Conservation (phyloP, 2,329 filamentous ascomycete species). For the Diaporthe batatas region DNA sequence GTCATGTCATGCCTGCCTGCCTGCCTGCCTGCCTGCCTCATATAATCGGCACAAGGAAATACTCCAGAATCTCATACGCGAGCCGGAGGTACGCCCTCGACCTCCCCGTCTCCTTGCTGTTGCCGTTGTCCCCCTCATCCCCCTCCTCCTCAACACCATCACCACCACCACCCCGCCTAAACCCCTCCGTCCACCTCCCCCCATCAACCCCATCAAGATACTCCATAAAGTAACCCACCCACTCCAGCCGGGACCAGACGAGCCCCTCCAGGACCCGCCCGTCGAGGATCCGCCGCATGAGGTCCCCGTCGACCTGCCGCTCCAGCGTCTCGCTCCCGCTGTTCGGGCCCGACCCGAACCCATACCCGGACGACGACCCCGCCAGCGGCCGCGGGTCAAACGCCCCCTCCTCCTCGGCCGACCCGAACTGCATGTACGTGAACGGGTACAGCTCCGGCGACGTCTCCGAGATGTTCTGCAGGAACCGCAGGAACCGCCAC, state of each 20-base stretch:
- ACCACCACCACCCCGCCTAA: conserved; percentile 46
- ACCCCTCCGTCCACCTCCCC: conserved; percentile 55
- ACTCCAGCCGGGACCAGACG: conserved; percentile 14
- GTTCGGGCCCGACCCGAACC: conserved; percentile 50
- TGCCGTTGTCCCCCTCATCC: conserved; percentile 16
- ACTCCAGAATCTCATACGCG: conserved; percentile 67
- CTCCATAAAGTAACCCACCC: conserved; percentile 60
- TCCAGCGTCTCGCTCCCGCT: conserved; percentile 54
- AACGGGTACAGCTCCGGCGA: conserved; percentile 65
- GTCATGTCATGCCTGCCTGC: neutral
- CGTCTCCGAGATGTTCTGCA: conserved; percentile 76
- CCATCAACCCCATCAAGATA: conserved; percentile 65
- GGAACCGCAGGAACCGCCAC: conserved; percentile 77
- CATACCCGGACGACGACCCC: conserved; percentile 50
- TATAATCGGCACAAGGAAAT: conserved; percentile 64
- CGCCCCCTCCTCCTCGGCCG: conserved; percentile 45
- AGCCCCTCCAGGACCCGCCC: conserved; percentile 49
- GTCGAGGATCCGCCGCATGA: conserved; percentile 68
- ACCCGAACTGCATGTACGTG: conserved; percentile 48
- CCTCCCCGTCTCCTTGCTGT: conserved; percentile 41
- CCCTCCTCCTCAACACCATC: conserved; percentile 28
- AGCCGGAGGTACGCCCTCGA: conserved; percentile 58
- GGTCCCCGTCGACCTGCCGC: conserved; percentile 78
- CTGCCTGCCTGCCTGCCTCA: conserved; percentile 46
- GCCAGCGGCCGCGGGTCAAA: conserved; percentile 54